Conservation (phyloP, 2,329 filamentous ascomycete species). For the Parasarocladium wereldwijsianum region DNA sequence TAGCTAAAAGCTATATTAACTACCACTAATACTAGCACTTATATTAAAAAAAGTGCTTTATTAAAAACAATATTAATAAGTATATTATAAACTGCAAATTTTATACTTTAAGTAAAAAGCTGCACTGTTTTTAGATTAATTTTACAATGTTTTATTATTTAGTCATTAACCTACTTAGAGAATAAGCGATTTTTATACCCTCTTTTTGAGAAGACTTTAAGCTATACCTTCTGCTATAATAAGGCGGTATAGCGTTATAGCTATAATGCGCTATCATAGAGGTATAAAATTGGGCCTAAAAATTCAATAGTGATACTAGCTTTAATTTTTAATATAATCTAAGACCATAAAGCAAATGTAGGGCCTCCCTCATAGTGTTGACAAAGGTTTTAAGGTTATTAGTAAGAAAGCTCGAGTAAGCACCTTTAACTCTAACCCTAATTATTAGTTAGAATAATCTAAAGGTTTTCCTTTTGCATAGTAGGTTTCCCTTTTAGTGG, state of each 20-base stretch:
- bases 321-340: background rate
- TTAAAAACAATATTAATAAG: background rate
- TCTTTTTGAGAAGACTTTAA: background rate
- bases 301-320: too few species aligned
- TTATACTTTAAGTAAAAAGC: background rate
- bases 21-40: background rate
- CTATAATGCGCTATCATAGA: background rate
- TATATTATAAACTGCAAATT: background rate
- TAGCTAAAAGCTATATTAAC: too few species aligned
- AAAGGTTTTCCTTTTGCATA: too few species aligned
- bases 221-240: background rate
- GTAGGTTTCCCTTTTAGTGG: accelerated
- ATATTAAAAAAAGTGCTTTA: background rate
- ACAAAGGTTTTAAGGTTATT: background rate
- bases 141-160: background rate
- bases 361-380: background rate
- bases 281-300: background rate
- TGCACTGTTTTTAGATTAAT: background rate
- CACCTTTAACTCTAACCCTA: too few species aligned
- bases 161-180: background rate
- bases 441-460: background rate
- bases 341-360: background rate
- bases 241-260: background rate
- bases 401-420: background rate
- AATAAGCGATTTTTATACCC: too few species aligned